Evolutionary conservation across 805 yeast species (phyloP).

Genomic region (Barnettozyma californica): DNA sequence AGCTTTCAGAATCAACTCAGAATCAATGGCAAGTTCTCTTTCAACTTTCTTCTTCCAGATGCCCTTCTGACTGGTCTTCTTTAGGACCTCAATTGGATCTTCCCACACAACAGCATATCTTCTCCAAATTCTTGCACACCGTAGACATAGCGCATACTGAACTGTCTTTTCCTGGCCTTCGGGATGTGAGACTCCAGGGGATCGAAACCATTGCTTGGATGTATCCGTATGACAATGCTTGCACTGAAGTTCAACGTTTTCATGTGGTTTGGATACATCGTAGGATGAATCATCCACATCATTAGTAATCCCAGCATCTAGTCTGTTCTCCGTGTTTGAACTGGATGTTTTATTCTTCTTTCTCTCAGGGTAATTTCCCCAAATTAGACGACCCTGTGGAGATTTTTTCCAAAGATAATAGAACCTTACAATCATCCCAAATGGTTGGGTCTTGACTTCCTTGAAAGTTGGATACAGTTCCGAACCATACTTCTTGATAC

Average conservation of each 20-base stretch:
- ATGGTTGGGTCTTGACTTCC: slow-evolving; percentile 67
- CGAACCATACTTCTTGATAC: slow-evolving; percentile 66
- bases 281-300: slow-evolving; percentile 68
- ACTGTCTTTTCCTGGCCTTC: slow-evolving; percentile 25
- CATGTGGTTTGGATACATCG: slow-evolving; percentile 45
- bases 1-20: slow-evolving; percentile 46
- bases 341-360: slow-evolving; percentile 46
- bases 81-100: slow-evolving; percentile 61
- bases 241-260: slow-evolving; percentile 48
- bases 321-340: slow-evolving; percentile 12
- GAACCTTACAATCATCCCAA: slow-evolving; percentile 76
- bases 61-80: slow-evolving; percentile 36
- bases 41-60: slow-evolving; percentile 63
- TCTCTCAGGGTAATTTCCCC: slow-evolving; percentile 81
- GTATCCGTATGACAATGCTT: slow-evolving; percentile 59
- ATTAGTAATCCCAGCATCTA: slow-evolving; percentile 20
- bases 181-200: slow-evolving; percentile 48
- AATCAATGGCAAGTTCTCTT: slow-evolving; percentile 59
- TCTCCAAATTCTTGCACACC: slow-evolving; percentile 92
- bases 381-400: slow-evolving; percentile 60
- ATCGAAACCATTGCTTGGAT: slow-evolving; percentile 63
- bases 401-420: slow-evolving; percentile 94
- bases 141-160: slow-evolving; percentile 62
- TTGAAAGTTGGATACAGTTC: slow-evolving; percentile 71
- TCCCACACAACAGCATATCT: slow-evolving; percentile 87